Percentiles rank a stretch among this genome's conserved stretches.
Conservation (phyloP, 176 grass and related monocot species). For the Alloteropsis semialata region DNA sequence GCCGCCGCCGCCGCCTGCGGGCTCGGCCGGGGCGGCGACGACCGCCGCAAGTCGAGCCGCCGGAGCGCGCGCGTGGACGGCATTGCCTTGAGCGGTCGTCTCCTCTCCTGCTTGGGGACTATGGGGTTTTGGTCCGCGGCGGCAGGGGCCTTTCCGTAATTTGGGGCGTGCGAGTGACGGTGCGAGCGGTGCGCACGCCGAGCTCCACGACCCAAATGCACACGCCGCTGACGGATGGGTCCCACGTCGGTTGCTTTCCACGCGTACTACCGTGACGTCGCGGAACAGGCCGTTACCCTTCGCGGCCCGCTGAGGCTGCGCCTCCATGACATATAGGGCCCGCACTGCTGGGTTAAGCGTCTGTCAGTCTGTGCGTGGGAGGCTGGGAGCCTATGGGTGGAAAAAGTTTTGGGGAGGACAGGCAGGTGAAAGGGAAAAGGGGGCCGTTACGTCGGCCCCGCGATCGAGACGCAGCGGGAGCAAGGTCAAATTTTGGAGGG, state of each 20-base stretch:
- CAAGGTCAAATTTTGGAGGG: neutral
- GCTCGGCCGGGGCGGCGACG: neutral
- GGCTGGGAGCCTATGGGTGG: neutral
- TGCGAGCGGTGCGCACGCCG: neutral
- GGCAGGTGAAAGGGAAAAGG: neutral
- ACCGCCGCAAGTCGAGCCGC: slow-evolving; percentile 17
- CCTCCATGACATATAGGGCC: neutral
- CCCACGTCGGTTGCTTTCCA: neutral
- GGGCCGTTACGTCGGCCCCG: neutral
- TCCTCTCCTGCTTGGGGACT: neutral
- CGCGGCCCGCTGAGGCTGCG: fast-evolving
- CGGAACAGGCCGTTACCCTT: too few species aligned
- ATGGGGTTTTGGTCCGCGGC: slow-evolving; percentile 28
- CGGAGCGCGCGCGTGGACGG: slow-evolving; percentile 49
- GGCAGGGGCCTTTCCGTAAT: slow-evolving; percentile 35
- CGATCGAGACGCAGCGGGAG: neutral
- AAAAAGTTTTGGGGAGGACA: neutral
- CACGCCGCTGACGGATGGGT: slow-evolving; percentile 4
- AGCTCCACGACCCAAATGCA: neutral
- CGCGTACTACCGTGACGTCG: neutral
- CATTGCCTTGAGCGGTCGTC: slow-evolving; percentile 25
- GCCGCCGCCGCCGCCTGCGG: neutral
- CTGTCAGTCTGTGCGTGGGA: neutral
- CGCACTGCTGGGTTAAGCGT: fast-evolving
- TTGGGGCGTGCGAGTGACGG: neutral